A percentile compares a stretch with the other conserved stretches of the same genome.
phyloP scores from a whole-genome alignment of 352 stramenopile species.

The Phytophthora pini region DNA sequence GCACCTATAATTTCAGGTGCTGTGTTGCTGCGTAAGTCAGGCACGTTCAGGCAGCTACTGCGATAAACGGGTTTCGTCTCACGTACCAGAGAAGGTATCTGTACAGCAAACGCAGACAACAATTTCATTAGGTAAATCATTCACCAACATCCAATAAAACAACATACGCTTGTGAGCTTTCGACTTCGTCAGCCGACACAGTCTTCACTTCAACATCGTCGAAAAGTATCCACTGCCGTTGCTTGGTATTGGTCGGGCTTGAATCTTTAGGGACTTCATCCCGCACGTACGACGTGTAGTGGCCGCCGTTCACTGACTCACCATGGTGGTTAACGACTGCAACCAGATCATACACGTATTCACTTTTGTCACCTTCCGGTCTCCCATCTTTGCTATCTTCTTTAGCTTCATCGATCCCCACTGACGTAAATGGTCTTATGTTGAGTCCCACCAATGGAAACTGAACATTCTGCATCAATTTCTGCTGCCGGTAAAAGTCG shows the following conservation, averaged over 20 bases:
- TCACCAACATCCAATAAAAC: not conserved
- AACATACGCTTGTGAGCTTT: slow-evolving; percentile 64
- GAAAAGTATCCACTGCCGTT: slow-evolving; percentile 62
- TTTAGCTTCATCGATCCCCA: slow-evolving; percentile 26
- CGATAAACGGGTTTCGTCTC: slow-evolving; percentile 38
- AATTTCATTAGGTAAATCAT: not conserved
- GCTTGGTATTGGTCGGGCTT: slow-evolving; percentile 2
- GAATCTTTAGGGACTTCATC: slow-evolving; percentile 11
- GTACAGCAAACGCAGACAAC: slow-evolving; percentile 9
- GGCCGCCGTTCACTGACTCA: slow-evolving; percentile 67
- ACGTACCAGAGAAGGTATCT: slow-evolving; percentile 59
- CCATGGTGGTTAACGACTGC: slow-evolving; percentile 76
- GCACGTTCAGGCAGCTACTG: slow-evolving; percentile 10
- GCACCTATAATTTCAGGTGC: too few species aligned
- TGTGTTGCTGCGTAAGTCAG: too few species aligned
- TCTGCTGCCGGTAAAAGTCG: slow-evolving; percentile 72
- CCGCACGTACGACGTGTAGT: slow-evolving; percentile 71
- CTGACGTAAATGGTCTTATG: slow-evolving; percentile 46
- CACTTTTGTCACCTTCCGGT: slow-evolving; percentile 20
- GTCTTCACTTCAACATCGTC: slow-evolving; percentile 59
- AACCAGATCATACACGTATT: slow-evolving; percentile 69
- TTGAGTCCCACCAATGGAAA: slow-evolving; percentile 58
- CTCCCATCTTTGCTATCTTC: slow-evolving; percentile 11
- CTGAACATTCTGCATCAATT: slow-evolving; percentile 51
- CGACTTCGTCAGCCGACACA: slow-evolving; percentile 46